These are phyloP conservation scores for Vachellia pachyceras DNA, from an alignment of 306 rosid genomes.

Conservation along the genomic window DNA sequence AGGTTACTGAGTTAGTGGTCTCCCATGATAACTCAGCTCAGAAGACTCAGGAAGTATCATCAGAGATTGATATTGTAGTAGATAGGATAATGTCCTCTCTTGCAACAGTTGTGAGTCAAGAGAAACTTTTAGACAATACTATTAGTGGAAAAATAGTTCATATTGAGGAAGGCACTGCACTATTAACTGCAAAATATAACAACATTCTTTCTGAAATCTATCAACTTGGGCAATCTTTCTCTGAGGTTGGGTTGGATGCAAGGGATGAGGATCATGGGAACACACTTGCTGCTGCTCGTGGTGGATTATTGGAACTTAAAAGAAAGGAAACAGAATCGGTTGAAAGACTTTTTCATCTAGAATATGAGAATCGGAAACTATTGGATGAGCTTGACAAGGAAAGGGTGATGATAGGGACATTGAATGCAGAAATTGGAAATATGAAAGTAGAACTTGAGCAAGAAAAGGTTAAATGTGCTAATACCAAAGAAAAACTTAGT, in stretches of 20 bases:
- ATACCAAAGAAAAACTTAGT: constrained; percentile 87
- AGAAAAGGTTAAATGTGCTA: constrained; percentile 70
- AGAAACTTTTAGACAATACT: constrained; percentile 57
- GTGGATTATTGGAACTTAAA: constrained; percentile 66
- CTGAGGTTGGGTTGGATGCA: constrained; percentile 53
- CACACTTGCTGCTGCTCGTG: constrained; percentile 56
- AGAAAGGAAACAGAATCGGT: constrained; percentile 63
- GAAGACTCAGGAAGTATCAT: constrained; percentile 43
- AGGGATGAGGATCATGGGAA: constrained; percentile 52
- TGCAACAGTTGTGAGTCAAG: constrained; percentile 55
- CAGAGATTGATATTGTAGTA: constrained; percentile 50
- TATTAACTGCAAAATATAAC: constrained; percentile 63
- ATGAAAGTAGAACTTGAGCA: constrained; percentile 76
- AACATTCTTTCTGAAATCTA: constrained; percentile 64
- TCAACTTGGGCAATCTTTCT: constrained; percentile 62
- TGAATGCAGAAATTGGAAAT: constrained; percentile 65
- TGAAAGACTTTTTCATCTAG: constrained; percentile 59
- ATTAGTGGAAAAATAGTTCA: constrained; percentile 54
- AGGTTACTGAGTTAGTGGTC: constrained; percentile 52
- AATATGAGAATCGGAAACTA: constrained; percentile 68
- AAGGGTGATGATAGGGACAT: constrained; percentile 50
- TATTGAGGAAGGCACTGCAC: constrained; percentile 62
- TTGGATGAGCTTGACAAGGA: constrained; percentile 67
- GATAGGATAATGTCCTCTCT: constrained; percentile 66
- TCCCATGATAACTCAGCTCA: constrained; percentile 49